Base-by-base conservation (phyloP, 2,329 filamentous ascomycete species). In the Neofusicoccum sp. region DNA sequence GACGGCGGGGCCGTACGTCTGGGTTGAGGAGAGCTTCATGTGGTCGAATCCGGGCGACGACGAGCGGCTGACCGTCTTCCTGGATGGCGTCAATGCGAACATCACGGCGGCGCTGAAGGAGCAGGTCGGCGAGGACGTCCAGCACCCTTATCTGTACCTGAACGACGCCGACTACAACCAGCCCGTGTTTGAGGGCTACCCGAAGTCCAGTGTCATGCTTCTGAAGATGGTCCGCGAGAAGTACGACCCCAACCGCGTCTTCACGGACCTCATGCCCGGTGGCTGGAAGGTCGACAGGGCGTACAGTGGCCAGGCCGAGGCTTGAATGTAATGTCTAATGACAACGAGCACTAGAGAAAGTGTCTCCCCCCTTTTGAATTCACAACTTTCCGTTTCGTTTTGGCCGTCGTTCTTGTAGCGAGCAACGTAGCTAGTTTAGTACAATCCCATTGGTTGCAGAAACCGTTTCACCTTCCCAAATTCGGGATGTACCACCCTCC, bases 191-290 rank as follows among this genome's bases (percentile, higher is more conserved):
- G 58, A 66, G 11, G 65, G 66, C 43, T 75, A 73, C 51, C 68
- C 67, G 24, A 66, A 66, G 12, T 60, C 61, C 2, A 73, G 73
- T 61, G 38, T 74, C 45, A 54, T 62, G 54, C 65, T 61, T 43
- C 44, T 75, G 57, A 64, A 71, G 56, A n/a, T 53, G 40, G 67
- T 74, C 38, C 70, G 72, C 44, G 56, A 59, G 2, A 67, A 69
- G 60, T 73, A 73, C 41, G 72, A 75, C 58, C 69, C 69, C 2
- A 58, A 64, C 1, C 65, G 65, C 24, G 61, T 70, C 1, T 73
- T 71, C 30, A 67, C 67, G 1, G 58, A 68, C 14, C 33, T 69
- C 14, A 65, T 69, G 61, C 63, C 64, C 14, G 66, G 66, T n/a
- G 67, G 66, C 2, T 69, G 64, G 63, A 68, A 69, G 28, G 63